Evolutionary conservation across 768 basidiomycete genomes (phyloP).

Genomic region (Cyclocybe aegerita): DNA sequence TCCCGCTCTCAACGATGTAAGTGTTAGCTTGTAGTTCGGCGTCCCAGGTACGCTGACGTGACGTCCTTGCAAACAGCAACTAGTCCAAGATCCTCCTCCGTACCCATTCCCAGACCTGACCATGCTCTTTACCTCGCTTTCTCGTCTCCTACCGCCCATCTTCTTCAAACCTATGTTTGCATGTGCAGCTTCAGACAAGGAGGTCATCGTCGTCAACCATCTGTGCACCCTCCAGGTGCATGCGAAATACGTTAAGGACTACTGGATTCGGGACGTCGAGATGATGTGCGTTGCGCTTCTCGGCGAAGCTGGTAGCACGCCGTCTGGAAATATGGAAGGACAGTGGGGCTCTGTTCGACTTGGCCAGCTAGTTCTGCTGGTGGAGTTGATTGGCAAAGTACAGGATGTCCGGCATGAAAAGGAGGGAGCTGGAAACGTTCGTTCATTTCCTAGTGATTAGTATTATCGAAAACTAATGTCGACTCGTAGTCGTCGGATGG

Average conservation of each 20-base stretch:
- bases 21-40: slow-evolving; percentile 13
- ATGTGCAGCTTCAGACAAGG: slow-evolving; percentile 66
- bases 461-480: background rate
- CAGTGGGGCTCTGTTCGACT: slow-evolving; percentile 51
- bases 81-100: slow-evolving; percentile 53
- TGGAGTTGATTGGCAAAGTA: slow-evolving; percentile 60
- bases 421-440: slow-evolving; percentile 35
- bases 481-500: slow-evolving; percentile 27
- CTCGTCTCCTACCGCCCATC: slow-evolving; percentile 52
- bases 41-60: background rate
- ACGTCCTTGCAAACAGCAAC: slow-evolving; percentile 35
- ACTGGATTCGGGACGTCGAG: slow-evolving; percentile 69
- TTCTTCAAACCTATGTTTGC: slow-evolving; percentile 75
- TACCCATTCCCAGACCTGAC: slow-evolving; percentile 46
- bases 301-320: slow-evolving; percentile 41
- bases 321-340: slow-evolving; percentile 13
- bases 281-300: slow-evolving; percentile 74
- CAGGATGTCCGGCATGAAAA: slow-evolving; percentile 42
- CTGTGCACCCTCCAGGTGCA: slow-evolving; percentile 53
- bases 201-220: slow-evolving; percentile 56
- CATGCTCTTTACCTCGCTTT: slow-evolving; percentile 49
- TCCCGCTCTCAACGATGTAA: slow-evolving; percentile 51
- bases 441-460: slow-evolving; percentile 7
- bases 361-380: slow-evolving; percentile 60
- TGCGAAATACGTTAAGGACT: slow-evolving; percentile 54